These are phyloP conservation scores for Sedum album DNA, from an alignment of 164 flowering plant genomes.

Conservation along the genomic window DNA sequence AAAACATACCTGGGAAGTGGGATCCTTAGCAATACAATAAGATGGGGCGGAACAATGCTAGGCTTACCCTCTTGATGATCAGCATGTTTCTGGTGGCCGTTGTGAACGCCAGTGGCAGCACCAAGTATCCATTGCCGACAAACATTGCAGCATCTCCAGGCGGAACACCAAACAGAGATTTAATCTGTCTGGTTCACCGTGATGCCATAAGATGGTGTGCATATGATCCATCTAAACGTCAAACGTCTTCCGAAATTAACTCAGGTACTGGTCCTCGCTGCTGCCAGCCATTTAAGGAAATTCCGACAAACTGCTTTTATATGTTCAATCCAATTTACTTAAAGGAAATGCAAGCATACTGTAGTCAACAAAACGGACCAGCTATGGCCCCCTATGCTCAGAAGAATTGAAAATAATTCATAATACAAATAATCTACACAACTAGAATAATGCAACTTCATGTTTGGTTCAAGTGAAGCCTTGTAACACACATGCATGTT, in stretches of 20 bases:
- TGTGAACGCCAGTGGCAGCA: not conserved
- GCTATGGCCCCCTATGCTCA: not conserved
- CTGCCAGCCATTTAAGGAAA: too few relatives aligned
- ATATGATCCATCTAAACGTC: not conserved
- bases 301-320: not conserved
- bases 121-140: not conserved
- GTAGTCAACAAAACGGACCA: not conserved
- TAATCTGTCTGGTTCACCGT: not conserved
- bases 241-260: too few relatives aligned
- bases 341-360: not conserved
- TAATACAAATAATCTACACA: not conserved
- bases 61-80: not conserved
- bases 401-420: not conserved
- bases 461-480: not conserved
- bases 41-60: not conserved
- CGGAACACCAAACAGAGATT: not conserved
- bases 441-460: not conserved
- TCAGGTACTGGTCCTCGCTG: too few relatives aligned
- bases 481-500: too few relatives aligned
- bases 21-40: not conserved
- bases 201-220: not conserved
- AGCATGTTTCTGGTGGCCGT: not conserved
- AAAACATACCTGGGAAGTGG: not conserved
- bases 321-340: not conserved
- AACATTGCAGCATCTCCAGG: not conserved